These are phyloP conservation scores for Lactarius sp. DNA, from an alignment of 768 basidiomycete genomes.

Conservation along the genomic window DNA sequence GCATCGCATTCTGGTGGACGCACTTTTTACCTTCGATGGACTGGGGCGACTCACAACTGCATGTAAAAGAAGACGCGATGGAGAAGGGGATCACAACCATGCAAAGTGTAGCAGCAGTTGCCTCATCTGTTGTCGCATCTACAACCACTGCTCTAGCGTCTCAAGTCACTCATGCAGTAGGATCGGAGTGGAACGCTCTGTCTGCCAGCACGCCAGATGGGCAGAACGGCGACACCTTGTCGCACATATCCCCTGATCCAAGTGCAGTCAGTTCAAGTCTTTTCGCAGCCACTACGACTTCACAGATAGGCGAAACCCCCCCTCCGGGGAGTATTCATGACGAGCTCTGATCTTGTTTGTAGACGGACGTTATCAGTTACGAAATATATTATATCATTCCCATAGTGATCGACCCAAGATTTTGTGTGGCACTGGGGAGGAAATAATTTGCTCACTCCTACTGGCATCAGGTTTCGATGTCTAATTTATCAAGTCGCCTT, in stretches of 20 bases:
- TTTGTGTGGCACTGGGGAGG: too few species aligned
- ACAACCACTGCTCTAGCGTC: background rate
- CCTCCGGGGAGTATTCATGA: conserved; percentile 7
- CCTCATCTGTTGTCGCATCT: conserved; percentile 5
- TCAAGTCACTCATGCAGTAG: background rate
- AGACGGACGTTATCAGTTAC: background rate
- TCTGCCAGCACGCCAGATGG: background rate
- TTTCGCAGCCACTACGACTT: background rate
- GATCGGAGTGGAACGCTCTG: background rate
- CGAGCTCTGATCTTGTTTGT: conserved; percentile 13
- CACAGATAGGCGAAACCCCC: background rate
- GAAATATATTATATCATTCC: background rate
- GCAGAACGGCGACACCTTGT: background rate
- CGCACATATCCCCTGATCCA: background rate
- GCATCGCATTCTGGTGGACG: conserved; percentile 87
- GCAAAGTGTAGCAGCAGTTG: background rate
- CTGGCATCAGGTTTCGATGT: too few species aligned
- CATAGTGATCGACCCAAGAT: background rate
- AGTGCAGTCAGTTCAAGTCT: background rate
- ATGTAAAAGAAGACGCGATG: background rate
- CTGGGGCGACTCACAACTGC: background rate
- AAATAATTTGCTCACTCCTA: too few species aligned
- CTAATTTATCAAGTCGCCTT: too few species aligned
- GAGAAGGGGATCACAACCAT: background rate
- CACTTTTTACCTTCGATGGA: conserved; percentile 50